Conservation (phyloP, 257 asterid species). For the Lithospermum erythrorhizon region DNA sequence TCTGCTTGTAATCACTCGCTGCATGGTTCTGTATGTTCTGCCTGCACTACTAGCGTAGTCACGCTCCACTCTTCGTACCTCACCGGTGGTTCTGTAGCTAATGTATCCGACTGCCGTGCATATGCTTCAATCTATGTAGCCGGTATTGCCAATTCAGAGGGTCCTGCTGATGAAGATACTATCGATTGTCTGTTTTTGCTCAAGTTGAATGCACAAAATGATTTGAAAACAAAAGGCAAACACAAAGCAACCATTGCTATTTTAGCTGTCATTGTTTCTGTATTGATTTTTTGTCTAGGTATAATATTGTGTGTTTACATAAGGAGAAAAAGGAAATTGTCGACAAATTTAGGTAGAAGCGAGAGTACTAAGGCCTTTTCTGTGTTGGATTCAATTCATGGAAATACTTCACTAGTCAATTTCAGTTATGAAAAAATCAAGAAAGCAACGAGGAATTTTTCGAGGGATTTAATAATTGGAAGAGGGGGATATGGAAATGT, state of each 20-base stretch:
- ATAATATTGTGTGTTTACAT: slow-evolving; percentile 1
- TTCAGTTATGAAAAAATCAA: slow-evolving; percentile 8
- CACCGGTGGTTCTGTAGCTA: neutral
- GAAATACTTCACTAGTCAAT: slow-evolving; percentile 2
- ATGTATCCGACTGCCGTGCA: slow-evolving; percentile 8
- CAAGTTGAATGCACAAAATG: neutral
- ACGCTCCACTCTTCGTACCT: neutral
- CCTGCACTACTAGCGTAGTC: neutral
- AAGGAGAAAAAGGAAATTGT: neutral
- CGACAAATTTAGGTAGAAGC: neutral
- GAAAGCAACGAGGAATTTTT: slow-evolving; percentile 8
- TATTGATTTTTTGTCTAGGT: neutral
- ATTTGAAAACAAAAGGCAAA: neutral
- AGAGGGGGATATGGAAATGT: slow-evolving; percentile 8
- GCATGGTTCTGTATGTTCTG: neutral
- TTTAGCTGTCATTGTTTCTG: neutral
- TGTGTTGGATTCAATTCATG: slow-evolving; percentile 3
- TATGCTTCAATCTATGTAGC: slow-evolving; percentile 10
- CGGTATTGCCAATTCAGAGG: slow-evolving; percentile 11
- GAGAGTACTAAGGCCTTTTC: neutral
- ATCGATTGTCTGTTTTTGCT: slow-evolving; percentile 7
- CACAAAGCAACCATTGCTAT: neutral
- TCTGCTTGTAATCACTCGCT: slow-evolving; percentile 1
- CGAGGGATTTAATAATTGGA: slow-evolving; percentile 11
- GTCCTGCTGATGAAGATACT: slow-evolving; percentile 8